Conservation (phyloP, 208 protist genomes). For the Novymonas esmeraldas region DNA sequence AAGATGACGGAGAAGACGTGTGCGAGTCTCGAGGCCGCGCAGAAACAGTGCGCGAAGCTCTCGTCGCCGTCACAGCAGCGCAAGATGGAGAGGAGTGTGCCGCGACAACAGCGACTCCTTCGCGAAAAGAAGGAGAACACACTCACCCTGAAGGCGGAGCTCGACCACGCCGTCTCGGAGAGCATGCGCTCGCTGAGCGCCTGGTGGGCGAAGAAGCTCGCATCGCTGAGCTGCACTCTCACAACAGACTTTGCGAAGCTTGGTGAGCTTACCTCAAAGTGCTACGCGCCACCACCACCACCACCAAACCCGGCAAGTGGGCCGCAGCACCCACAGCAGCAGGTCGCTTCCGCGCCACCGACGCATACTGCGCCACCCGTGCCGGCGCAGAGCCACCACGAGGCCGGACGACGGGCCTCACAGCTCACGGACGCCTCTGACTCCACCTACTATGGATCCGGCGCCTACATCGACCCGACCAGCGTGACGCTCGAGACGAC, state of each 20-base stretch:
- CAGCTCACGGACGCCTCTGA: not conserved
- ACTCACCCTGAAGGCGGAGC: not conserved
- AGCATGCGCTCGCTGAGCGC: not conserved
- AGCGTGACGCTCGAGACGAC: too few relatives aligned
- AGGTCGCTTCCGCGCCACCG: too few relatives aligned
- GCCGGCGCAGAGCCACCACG: not conserved
- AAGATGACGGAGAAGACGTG: not conserved
- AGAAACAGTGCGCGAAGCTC: not conserved
- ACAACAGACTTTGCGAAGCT: not conserved
- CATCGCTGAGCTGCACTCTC: not conserved
- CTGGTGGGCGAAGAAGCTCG: conserved; percentile 1
- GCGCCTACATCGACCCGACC: not conserved
- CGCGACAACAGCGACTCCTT: not conserved
- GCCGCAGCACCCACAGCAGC: too few relatives aligned
- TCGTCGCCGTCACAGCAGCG: not conserved
- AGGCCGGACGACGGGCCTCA: not conserved
- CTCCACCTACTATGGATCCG: not conserved
- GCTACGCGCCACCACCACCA: not conserved
- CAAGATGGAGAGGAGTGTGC: not conserved
- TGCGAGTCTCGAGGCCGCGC: not conserved
- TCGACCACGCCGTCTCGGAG: conserved; percentile 1
- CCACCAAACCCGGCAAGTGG: too few relatives aligned
- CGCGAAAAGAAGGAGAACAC: not conserved
- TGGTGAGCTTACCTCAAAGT: not conserved
- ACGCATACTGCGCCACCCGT: not conserved